Evolutionary conservation across 352 stramenopile species (phyloP), one percentile per base, ranked within the genome.

Genomic region (Pythium utonaiense): DNA sequence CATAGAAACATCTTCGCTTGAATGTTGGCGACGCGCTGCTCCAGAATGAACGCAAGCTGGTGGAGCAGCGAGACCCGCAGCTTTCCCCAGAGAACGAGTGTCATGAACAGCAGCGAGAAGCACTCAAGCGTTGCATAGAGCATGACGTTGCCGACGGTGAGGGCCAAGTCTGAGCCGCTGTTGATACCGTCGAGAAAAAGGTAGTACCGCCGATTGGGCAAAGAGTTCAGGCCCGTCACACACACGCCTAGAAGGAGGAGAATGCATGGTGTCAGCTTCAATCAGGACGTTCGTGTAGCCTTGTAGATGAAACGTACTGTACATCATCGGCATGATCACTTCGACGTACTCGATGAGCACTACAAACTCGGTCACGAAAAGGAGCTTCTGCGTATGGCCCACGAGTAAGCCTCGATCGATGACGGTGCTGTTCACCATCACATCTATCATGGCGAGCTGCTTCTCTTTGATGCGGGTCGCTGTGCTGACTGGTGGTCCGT

Each of bases 281-380:
- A n/a, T n/a, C n/a, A n/a, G n/a, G n/a, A n/a, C n/a, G n/a, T n/a
- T n/a, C n/a, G n/a, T n/a, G n/a, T n/a, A n/a, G n/a, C n/a, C n/a
- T n/a, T n/a, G 5, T 44, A 17, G 7, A n/a, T 4, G 12, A 7
- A 22, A 62, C 62, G 48, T 61, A 69, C 62, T 69, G 38, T 77
- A 69, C 9, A 75, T 53, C 1, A 66, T 62, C 7, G 58, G 50
- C 31, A 79, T 64, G 19, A 82, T 58, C 7, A 66, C 55, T 25
- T 82, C 70, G 24, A 73, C 58, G 34, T 75, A 82, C 25, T 76
- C 70, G n/a, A 70, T 60, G n/a, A 75, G 60, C 5, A 72, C 51
- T 9, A 72, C 47, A 38, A 70, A 80, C 52, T 83, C 71, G 22
- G 60, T 67, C 14, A 62, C 59, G 47, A 73, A 80, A 4, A 78